Conservation (phyloP, 2,329 filamentous ascomycete genomes). For the Penicillium sp. region DNA sequence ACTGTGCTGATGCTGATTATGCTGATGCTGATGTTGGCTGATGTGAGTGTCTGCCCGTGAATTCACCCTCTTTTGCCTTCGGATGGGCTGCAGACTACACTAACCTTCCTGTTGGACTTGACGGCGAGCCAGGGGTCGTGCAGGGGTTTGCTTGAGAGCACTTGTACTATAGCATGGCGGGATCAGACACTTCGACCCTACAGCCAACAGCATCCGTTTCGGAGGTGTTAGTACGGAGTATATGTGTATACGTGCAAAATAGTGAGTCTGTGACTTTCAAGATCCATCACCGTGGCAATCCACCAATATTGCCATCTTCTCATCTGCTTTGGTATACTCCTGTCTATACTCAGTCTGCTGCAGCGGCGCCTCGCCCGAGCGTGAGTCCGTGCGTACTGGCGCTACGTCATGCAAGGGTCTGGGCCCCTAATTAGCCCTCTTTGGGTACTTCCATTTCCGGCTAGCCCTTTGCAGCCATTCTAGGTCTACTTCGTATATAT, state of each 20-base stretch:
- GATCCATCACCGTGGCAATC: too few species aligned
- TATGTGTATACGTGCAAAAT: too few species aligned
- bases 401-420: slow-evolving; percentile 10
- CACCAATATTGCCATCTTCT: background rate
- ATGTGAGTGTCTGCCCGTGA: background rate
- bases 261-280: too few species aligned
- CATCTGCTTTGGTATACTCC: background rate
- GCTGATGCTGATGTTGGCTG: background rate
- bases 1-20: background rate
- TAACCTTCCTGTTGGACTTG: slow-evolving; percentile 12
- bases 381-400: background rate
- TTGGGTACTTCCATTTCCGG: background rate
- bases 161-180: background rate
- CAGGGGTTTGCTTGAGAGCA: background rate
- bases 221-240: too few species aligned
- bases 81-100: slow-evolving; percentile 14
- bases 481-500: too few species aligned
- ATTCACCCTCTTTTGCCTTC: slow-evolving; percentile 5
- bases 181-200: too few species aligned
- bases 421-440: slow-evolving; percentile 5
- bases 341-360: background rate
- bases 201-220: background rate
- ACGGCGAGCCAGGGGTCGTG: slow-evolving; percentile 17
- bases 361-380: slow-evolving; percentile 1
- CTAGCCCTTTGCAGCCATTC: background rate